Evolutionary conservation across 2,329 filamentous ascomycete species (phyloP), one percentile per base, ranked within the genome.

Genomic region (Talaromyces sp.): DNA sequence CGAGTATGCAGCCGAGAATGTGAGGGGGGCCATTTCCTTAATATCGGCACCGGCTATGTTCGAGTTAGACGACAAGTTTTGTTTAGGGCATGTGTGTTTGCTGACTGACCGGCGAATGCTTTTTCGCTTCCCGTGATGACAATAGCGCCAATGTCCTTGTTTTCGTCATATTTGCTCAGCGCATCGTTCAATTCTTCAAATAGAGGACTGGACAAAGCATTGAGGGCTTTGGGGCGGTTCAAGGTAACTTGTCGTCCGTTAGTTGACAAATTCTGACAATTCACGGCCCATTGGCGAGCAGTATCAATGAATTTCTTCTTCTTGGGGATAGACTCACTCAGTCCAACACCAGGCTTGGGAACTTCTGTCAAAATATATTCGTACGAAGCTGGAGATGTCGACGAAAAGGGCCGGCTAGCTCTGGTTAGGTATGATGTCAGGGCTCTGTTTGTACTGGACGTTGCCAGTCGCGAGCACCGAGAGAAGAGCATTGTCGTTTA

Each of bases 21-120:
- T 93, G 44, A 97, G 86, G 64, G 92, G 88, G 33, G 92, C 90
- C 95, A 99, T 99, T 79, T 99, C 95, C 79, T 98, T 98, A 82
- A 99, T 99, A 78, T 99, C 95, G 64, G 95, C 95, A 57, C 95
- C 95, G 52, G 95, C 94, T 74, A 34, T 42, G 30, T 59, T 47
- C 28, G 23, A 36, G 70, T 59, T 42, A 52, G 33, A 51, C 44
- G 63, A 62, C 16, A 18, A 36, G 10, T 7, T 58, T 2, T 18
- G 31, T 61, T 12, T 18, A 30, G 27, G 56, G 28, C 10, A 33
- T 33, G 16, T 18, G 36, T 56, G 30, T 27, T 47, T 40, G 40
- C 31, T 51, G 8, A 44, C 63, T 34, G 73, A 82, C 81, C 76
- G 33, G 94, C 94, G 73, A 97, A 99, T 50, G 94, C 93, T 77